Evolutionary conservation across 176 grass and related monocot genomes (phyloP), one percentile per base, ranked within the genome.

Genomic region (Raddia distichophylla): DNA sequence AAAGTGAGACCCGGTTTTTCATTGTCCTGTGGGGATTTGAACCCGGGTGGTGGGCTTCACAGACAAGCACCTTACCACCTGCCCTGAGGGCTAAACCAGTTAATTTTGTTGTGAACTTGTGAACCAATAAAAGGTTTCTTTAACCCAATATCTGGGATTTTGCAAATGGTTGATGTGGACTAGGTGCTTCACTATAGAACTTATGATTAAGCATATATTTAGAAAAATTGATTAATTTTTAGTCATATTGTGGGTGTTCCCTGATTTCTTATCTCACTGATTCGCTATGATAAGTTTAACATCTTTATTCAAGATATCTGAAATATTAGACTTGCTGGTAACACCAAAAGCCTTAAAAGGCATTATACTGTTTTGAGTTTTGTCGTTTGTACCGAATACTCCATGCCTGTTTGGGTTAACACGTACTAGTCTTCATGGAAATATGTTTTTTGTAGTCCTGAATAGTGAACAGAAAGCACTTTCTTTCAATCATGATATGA

Each of bases 401-500:
- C 9, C 56, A 63, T 55, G 48, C 1, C 68, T 64, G 6, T 62
- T 46, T 75, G 54, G 53, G 15, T 34, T 19, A 7, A 14, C 35
- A 34, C 6, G 63, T 60, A 10, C 64, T 37, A 18, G 34, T 69
- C 15, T 54, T 48, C 43, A 44, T 52, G 44, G 53, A 77, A 77
- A 48, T 57, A n/a, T 33, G 1, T 34, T 64, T 48, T 72, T 7
- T 57, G 59, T 69, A 58, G 33, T 83, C 34, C 59, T 44, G 53
- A 52, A 8, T 33, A 7, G 32, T 44, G 53, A 52, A 8, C 45
- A 7, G 32, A 40, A 16, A 47, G 10, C 27, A 13, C 35, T 50
- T 45, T 71, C 79, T 63, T 78, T 20, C 73, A 35, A 46, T 87
- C 64, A 49, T 63, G 37, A 64, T 51, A 51, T 65, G 17, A 17